Conservation (phyloP, 441 rosid species). For the Jatropha multifida region DNA sequence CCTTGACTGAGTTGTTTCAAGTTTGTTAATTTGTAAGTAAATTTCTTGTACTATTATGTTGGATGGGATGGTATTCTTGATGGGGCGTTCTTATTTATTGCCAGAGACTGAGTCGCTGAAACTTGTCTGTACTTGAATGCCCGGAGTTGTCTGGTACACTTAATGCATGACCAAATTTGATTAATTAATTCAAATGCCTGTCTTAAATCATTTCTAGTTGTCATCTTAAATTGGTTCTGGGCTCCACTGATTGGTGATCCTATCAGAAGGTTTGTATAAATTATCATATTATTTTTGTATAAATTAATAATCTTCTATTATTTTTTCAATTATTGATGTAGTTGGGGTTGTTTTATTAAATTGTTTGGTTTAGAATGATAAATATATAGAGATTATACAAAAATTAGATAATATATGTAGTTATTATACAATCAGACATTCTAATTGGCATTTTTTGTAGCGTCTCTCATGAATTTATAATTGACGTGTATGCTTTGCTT, state of each 20-base stretch:
- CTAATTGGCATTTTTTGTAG: no score
- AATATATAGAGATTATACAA: not conserved
- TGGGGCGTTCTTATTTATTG: not conserved
- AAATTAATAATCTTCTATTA: no score
- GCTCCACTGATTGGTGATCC: no score
- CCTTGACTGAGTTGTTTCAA: not conserved
- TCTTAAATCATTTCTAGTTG: not conserved
- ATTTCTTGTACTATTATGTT: not conserved
- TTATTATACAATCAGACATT: no score
- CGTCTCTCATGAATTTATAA: no score
- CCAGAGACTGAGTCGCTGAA: not conserved
- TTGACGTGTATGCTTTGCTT: no score
- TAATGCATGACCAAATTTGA: not conserved
- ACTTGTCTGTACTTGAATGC: not conserved
- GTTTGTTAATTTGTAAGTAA: not conserved
- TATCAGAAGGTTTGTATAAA: no score
- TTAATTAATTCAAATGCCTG: not conserved
- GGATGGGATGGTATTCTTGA: not conserved
- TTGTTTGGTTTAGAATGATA: not conserved
- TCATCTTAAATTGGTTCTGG: no score
- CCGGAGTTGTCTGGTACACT: not conserved
- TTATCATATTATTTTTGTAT: no score
- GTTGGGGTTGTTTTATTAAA: not conserved
- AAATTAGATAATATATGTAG: no score
- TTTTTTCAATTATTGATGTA: not conserved